phyloP scores from a whole-genome alignment of 768 basidiomycete genomes.

The Suillus clintonianus region DNA sequence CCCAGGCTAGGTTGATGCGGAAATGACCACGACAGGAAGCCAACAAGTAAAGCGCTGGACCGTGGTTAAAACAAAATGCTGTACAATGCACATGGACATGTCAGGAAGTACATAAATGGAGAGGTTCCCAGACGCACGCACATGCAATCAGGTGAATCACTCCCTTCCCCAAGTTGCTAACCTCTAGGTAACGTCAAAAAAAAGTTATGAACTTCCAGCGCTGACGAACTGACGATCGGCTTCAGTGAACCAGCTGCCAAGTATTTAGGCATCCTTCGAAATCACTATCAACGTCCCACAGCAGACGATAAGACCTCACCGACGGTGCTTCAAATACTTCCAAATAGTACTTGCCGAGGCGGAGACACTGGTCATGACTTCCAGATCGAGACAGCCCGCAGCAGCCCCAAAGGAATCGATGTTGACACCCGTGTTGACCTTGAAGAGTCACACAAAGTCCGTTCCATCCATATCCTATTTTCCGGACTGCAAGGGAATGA shows the following conservation, averaged over 20 bases:
- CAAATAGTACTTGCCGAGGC: not conserved
- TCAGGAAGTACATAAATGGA: not conserved
- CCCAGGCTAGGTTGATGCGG: no score
- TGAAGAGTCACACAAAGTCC: not conserved
- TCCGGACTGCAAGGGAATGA: not conserved
- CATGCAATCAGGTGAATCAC: not conserved
- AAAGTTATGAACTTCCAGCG: not conserved
- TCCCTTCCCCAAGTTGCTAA: not conserved
- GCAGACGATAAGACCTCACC: not conserved
- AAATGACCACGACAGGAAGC: not conserved
- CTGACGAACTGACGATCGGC: not conserved
- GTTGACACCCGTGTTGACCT: not conserved
- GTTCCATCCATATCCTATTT: not conserved
- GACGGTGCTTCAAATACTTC: not conserved
- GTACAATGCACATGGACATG: not conserved
- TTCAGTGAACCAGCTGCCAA: not conserved
- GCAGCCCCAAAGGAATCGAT: not conserved
- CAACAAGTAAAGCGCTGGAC: not conserved
- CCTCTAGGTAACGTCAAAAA: not conserved
- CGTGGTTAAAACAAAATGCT: no score
- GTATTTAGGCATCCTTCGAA: not conserved
- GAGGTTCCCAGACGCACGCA: not conserved
- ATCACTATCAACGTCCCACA: not conserved
- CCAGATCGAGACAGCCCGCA: not conserved
- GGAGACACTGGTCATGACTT: not conserved